Percentiles rank a stretch among this genome's conserved stretches.
Evolutionary conservation across 2,329 filamentous ascomycete genomes (phyloP).

Genomic region (Talaromyces piceae): DNA sequence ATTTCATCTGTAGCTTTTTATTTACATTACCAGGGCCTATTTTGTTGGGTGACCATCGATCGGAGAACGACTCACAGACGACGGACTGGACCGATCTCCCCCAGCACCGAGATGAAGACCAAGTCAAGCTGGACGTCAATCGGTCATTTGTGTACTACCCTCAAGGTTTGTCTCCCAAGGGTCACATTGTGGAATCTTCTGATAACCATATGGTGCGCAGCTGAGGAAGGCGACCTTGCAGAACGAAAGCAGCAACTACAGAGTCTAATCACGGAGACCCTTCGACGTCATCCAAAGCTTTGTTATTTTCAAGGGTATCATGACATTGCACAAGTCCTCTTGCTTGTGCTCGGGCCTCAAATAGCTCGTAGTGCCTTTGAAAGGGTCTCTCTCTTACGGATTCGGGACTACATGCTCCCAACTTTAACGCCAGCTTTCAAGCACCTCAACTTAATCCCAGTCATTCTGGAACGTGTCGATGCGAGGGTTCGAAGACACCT

Average conservation of each 20-base stretch:
- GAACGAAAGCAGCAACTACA: conserved; percentile 69
- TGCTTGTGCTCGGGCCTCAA: conserved; percentile 68
- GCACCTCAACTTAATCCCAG: conserved; percentile 80
- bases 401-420: conserved; percentile 96
- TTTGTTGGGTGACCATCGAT: conserved; percentile 36
- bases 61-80: conserved; percentile 12
- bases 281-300: conserved; percentile 73
- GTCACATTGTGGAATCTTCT: conserved; percentile 14
- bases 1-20: background rate
- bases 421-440: conserved; percentile 70
- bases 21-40: conserved; percentile 37
- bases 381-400: conserved; percentile 80
- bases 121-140: conserved; percentile 87
- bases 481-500: conserved; percentile 65
- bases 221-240: conserved; percentile 61
- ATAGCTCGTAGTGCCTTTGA: conserved; percentile 58
- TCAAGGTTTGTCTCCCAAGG: conserved; percentile 48
- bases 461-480: conserved; percentile 68
- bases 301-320: conserved; percentile 99
- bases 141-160: conserved; percentile 98
- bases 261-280: conserved; percentile 68
- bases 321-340: conserved; percentile 92
- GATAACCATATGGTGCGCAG: conserved; percentile 33
- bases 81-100: conserved; percentile 56
- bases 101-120: conserved; percentile 77